Base-by-base conservation (phyloP, 176 grass and related monocot genomes). In the Lolium rigidum region DNA sequence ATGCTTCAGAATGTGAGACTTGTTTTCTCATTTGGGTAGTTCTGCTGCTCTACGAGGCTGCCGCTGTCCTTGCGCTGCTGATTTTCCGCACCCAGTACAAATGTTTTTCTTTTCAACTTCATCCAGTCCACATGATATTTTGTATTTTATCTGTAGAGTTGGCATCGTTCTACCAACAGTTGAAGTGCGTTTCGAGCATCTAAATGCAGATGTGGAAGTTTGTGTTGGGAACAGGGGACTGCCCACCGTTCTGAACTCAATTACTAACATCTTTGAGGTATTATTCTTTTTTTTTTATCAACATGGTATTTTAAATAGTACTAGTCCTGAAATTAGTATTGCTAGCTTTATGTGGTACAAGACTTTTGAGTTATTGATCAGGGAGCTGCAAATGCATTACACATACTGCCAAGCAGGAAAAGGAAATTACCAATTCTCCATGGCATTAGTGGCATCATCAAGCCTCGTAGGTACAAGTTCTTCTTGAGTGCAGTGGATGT, bases 161-260 rank as follows among this genome's bases (percentile, higher is more conserved):
- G 86, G 90, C 55, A 70, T 91, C 10, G 62, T 77, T 51, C 61
- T 88, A 37, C 90, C 90, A 7, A 88, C 82, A 21, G 77, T 91
- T 24, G 90, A 91, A 51, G 90, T 91, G 90, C 82, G 70, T 38
- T 88, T 81, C 52, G 82, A 88, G 52, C 25, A 88, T 79, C 85
- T 91, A 61, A 85, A 54, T 41, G 57, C 67, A 26, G 68, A 87
- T 0, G 90, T 86, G 16, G 77, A 85, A 39, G 54, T 79, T 41
- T 59, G 70, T 7, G 7, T 91, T 18, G 90, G 90, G 5, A 78
- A 47, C 43, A 84, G 90, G 74, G 90, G 90, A 38, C 59, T 88
- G 41, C 82, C 90, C 5, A 85, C 90, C 8, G 15, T 91, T 46
- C 28, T 88, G 13, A 91, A 91, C 28, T 85, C 90, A 4, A 37